Evolutionary conservation across 176 grass and related monocot species (phyloP).

Genomic region (Zoysia japonica): DNA sequence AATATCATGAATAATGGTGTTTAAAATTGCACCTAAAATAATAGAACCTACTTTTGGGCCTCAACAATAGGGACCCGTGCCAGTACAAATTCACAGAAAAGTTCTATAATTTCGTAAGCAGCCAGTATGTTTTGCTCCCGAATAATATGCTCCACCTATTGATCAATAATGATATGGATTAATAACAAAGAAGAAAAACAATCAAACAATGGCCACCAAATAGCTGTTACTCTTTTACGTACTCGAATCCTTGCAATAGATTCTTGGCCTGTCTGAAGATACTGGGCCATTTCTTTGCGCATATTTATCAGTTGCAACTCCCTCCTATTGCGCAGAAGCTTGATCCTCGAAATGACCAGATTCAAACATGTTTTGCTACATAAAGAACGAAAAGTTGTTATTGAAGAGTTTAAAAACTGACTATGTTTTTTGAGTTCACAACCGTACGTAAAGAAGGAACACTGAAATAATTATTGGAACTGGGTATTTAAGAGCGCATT

Average conservation of each 20-base stretch:
- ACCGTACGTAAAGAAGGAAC: neutral
- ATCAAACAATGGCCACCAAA: neutral
- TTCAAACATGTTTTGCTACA: slow-evolving; percentile 98
- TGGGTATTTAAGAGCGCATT: neutral
- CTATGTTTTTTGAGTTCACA: neutral
- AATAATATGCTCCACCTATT: slow-evolving; percentile 90
- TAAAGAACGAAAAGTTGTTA: slow-evolving; percentile 17
- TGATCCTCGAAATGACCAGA: slow-evolving; percentile 94
- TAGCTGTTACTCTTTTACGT: slow-evolving; percentile 39
- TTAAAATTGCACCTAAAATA: slow-evolving; percentile 28
- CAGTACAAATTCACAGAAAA: slow-evolving; percentile 99
- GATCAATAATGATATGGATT: slow-evolving; percentile 33
- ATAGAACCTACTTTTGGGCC: slow-evolving; percentile 69
- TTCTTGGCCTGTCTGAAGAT: slow-evolving; percentile 90
- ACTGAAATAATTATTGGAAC: neutral
- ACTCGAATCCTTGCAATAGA: slow-evolving; percentile 88
- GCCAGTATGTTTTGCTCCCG: slow-evolving; percentile 94
- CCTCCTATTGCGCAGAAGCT: slow-evolving; percentile 97
- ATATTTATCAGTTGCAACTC: slow-evolving; percentile 82
- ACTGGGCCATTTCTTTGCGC: slow-evolving; percentile 92
- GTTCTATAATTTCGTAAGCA: slow-evolving; percentile 92
- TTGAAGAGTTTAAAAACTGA: neutral
- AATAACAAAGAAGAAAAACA: slow-evolving; percentile 4
- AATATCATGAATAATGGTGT: neutral
- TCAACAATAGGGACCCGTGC: slow-evolving; percentile 84